A percentile compares a stretch with the other conserved stretches of the same genome.
phyloP scores from a whole-genome alignment of 75 land plant species.

The Sequoia sempervirens region DNA sequence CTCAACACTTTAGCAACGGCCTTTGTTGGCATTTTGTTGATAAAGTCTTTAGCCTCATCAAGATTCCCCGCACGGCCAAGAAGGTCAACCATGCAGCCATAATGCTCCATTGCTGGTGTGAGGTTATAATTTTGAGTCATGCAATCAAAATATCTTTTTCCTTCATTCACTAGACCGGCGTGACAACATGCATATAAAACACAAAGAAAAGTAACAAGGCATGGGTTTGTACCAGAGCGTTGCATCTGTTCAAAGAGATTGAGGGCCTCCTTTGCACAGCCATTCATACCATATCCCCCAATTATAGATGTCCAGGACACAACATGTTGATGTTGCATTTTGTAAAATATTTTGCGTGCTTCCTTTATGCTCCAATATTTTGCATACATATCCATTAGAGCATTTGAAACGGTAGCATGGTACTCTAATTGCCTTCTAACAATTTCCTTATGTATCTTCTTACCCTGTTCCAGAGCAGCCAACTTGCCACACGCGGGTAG shows the following conservation, averaged over 20 bases:
- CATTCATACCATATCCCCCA: slow-evolving; percentile 18
- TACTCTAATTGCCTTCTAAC: background rate
- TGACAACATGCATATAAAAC: slow-evolving; percentile 65
- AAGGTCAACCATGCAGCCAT: slow-evolving; percentile 68
- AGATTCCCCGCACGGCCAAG: slow-evolving; percentile 45
- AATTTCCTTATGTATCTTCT: slow-evolving; percentile 12
- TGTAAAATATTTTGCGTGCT: slow-evolving; percentile 12
- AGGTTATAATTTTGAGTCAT: slow-evolving; percentile 38
- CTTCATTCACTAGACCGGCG: slow-evolving; percentile 42
- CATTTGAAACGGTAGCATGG: background rate
- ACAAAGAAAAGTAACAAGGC: slow-evolving; percentile 15
- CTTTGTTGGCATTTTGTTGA: slow-evolving; percentile 54
- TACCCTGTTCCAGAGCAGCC: slow-evolving; percentile 19
- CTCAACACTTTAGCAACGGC: slow-evolving; percentile 61
- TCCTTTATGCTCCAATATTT: slow-evolving; percentile 4
- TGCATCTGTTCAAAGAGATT: slow-evolving; percentile 13
- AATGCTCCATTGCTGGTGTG: slow-evolving; percentile 59
- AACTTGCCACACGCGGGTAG: slow-evolving; percentile 15
- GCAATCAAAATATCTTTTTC: slow-evolving; percentile 24
- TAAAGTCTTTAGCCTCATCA: slow-evolving; percentile 39
- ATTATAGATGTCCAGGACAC: slow-evolving; percentile 21
- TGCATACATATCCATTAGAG: slow-evolving; percentile 20
- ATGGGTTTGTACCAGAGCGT: slow-evolving; percentile 7
- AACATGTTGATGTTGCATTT: slow-evolving; percentile 5
- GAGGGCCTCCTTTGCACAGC: background rate